Conservation (phyloP, 768 basidiomycete genomes). For the Termitomyces sp. region DNA sequence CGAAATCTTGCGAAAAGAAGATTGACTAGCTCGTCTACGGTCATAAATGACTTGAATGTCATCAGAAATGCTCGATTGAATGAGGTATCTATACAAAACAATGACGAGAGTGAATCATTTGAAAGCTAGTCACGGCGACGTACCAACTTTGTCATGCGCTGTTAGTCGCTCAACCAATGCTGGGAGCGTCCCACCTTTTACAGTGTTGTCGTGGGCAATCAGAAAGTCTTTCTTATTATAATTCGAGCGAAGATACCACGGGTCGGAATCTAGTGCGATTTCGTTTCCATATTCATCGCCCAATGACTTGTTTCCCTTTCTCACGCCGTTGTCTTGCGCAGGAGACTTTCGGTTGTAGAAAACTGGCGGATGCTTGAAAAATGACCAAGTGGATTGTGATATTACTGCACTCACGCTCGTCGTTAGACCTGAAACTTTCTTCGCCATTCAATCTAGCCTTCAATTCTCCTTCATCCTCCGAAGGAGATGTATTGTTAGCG, state of each 20-base stretch:
- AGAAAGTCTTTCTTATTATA: constrained; percentile 76
- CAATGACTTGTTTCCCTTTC: constrained; percentile 42
- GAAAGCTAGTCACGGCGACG: constrained; percentile 17
- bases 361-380: not conserved
- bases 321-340: constrained; percentile 33
- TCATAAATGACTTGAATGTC: constrained; percentile 95
- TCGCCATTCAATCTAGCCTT: constrained; percentile 7
- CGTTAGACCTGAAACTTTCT: constrained; percentile 27
- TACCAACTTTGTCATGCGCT: constrained; percentile 83
- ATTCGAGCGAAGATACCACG: constrained; percentile 85
- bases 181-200: constrained; percentile 81
- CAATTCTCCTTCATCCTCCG: constrained; percentile 4
- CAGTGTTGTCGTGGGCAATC: constrained; percentile 77
- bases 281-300: constrained; percentile 48
- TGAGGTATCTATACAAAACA: constrained; percentile 39
- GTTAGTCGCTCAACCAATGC: constrained; percentile 89
- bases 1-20: constrained; percentile 76
- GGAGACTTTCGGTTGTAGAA: constrained; percentile 21
- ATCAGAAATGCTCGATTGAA: constrained; percentile 90
- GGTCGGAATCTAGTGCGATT: constrained; percentile 40
- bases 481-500: constrained; percentile 1
- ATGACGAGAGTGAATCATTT: not conserved
- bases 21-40: constrained; percentile 75
- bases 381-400: not conserved
- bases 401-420: constrained; percentile 31